These are phyloP conservation scores for Citrullus colocynthis DNA, from an alignment of 306 rosid species.

Conservation along the genomic window DNA sequence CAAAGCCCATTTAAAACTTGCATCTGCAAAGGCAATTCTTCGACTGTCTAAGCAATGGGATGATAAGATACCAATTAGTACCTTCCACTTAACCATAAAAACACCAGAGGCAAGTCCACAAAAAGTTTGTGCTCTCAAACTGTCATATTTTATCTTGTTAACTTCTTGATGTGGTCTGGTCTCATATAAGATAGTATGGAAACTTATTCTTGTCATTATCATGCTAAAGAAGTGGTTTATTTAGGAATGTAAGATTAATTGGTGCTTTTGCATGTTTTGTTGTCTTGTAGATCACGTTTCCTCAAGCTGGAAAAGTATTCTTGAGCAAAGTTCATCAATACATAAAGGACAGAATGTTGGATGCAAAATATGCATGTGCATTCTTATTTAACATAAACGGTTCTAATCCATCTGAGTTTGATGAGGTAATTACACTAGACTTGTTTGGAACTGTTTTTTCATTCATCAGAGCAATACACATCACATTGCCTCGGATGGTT, in stretches of 20 bases:
- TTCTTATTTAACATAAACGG: slow-evolving; percentile 48
- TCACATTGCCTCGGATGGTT: not conserved
- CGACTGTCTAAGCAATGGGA: slow-evolving; percentile 87
- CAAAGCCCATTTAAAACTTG: slow-evolving; percentile 82
- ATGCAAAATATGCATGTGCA: slow-evolving; percentile 87
- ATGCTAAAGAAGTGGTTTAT: not conserved
- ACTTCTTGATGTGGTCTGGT: not conserved
- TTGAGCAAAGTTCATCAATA: slow-evolving; percentile 78
- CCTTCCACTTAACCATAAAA: slow-evolving; percentile 74
- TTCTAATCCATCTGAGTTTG: slow-evolving; percentile 47
- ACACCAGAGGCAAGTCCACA: slow-evolving; percentile 52
- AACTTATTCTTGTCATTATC: not conserved
- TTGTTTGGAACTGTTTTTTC: slow-evolving; percentile 11
- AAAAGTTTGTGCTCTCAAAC: slow-evolving; percentile 9
- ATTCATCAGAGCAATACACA: not conserved
- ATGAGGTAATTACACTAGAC: slow-evolving; percentile 43
- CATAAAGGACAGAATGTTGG: slow-evolving; percentile 79
- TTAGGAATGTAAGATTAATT: slow-evolving; percentile 1
- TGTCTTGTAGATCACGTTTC: slow-evolving; percentile 54
- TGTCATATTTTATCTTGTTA: slow-evolving; percentile 12
- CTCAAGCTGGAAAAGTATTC: slow-evolving; percentile 63
- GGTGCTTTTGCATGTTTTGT: slow-evolving; percentile 20
- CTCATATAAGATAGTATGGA: not conserved
- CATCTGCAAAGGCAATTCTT: slow-evolving; percentile 88
- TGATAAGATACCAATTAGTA: slow-evolving; percentile 65